phyloP scores from a whole-genome alignment of 2,329 filamentous ascomycete species.

The Pestalotiopsis sp. region DNA sequence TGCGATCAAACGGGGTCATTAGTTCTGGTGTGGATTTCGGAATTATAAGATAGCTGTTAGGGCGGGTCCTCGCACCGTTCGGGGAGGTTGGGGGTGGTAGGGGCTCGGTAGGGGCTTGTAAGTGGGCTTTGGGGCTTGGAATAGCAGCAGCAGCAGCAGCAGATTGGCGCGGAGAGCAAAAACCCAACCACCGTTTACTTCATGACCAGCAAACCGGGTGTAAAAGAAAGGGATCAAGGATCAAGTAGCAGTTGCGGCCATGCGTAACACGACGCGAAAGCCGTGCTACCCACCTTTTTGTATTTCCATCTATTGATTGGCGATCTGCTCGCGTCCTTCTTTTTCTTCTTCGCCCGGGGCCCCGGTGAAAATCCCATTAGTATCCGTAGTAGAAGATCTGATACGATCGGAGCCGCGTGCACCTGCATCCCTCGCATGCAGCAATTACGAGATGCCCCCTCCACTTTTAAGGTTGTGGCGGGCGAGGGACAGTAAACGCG shows the following conservation, averaged over 20 bases:
- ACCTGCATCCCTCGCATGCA: neutral
- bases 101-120: neutral
- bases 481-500: neutral
- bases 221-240: neutral
- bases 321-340: neutral
- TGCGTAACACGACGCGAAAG: neutral
- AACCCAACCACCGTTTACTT: neutral
- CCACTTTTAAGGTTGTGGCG: neutral
- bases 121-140: too few relatives aligned
- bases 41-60: neutral
- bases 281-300: neutral
- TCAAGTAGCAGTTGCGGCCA: neutral
- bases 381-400: neutral
- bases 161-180: neutral
- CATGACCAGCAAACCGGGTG: neutral
- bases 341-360: neutral
- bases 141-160: too few relatives aligned
- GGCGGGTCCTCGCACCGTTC: neutral
- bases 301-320: neutral
- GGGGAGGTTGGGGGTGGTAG: neutral
- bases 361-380: neutral
- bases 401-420: neutral
- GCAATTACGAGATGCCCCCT: neutral
- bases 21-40: neutral
- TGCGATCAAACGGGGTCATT: neutral